phyloP scores from a whole-genome alignment of 306 rosid species.

The Pyrus bretschneideri region DNA sequence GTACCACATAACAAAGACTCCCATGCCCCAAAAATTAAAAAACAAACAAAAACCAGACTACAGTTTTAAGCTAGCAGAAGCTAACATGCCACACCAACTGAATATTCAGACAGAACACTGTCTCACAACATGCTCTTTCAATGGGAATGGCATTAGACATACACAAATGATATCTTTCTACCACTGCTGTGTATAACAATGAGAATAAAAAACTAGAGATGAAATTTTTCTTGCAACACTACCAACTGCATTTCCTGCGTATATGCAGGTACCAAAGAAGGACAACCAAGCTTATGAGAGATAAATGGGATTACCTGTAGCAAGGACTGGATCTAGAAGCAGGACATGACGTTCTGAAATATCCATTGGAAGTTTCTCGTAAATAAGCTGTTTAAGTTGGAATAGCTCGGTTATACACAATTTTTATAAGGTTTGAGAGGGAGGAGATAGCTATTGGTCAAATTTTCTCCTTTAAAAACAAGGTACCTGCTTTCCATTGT shows the following conservation, averaged over 20 bases:
- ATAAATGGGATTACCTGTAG: slow-evolving; percentile 56
- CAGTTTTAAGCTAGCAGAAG: background rate
- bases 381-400: slow-evolving; percentile 69
- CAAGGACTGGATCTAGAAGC: slow-evolving; percentile 98
- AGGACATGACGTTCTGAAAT: slow-evolving; percentile 97
- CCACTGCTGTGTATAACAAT: background rate
- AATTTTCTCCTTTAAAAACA: slow-evolving; percentile 2
- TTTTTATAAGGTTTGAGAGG: background rate
- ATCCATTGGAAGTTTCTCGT: slow-evolving; percentile 92
- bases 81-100: background rate
- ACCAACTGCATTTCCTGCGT: background rate
- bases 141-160: background rate
- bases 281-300: background rate
- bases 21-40: background rate
- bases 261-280: background rate
- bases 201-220: background rate
- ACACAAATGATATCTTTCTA: background rate
- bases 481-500: slow-evolving; percentile 80
- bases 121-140: background rate
- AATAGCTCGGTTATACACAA: slow-evolving; percentile 1
- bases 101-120: background rate
- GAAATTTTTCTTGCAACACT: background rate
- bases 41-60: background rate
- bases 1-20: background rate
- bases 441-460: slow-evolving; percentile 1